Base-by-base conservation (phyloP, 805 yeast genomes). In the Candida awuae region DNA sequence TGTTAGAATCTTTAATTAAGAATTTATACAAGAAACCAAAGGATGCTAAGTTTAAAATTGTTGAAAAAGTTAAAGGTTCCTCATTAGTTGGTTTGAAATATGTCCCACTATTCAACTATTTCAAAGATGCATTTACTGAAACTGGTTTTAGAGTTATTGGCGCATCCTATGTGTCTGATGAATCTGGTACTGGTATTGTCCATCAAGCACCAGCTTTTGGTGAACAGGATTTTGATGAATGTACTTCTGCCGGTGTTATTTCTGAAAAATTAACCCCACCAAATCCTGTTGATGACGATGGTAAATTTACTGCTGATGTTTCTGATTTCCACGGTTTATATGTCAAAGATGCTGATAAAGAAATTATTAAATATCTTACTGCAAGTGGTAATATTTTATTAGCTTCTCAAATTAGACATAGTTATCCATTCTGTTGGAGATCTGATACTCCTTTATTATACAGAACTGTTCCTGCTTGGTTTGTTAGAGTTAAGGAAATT, bases 361-460 rank as follows among this genome's bases (percentile, higher is more conserved):
- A 75, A 55, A 90, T 92, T 59, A 86, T 92, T 63, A 88, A 86
- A 65, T 66, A 74, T 48, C 71, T 92, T 59, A 84, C 92, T 43
- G 84, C 77, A 38, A 62, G 69, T 29, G 97, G 95, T 37, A 74
- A 80, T 49, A 51, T 92, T 27, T 68, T 92, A 48, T 73, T 77
- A 31, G 81, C 79, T 42, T 68, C 85, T 31, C 97, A 92, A 70
- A 72, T 88, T 50, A 79, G 80, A 67, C 99, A 92, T 73, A 82
- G 94, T 63, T 92, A 92, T 65, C 98, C 99, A 55, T 92, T 92
- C 82, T 92, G 99, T 70, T 92, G 99, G 99, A 83, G 99, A 75
- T 90, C 97, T 3, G 98, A 92, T 60, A 92, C 99, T 22, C 99
- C 99, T 39, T 77, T 92, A 60, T 64, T 92, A 50, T 92, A 92